These are phyloP conservation scores for Colletotrichum sp. DNA, from an alignment of 2,329 filamentous ascomycete genomes.

Conservation along the genomic window DNA sequence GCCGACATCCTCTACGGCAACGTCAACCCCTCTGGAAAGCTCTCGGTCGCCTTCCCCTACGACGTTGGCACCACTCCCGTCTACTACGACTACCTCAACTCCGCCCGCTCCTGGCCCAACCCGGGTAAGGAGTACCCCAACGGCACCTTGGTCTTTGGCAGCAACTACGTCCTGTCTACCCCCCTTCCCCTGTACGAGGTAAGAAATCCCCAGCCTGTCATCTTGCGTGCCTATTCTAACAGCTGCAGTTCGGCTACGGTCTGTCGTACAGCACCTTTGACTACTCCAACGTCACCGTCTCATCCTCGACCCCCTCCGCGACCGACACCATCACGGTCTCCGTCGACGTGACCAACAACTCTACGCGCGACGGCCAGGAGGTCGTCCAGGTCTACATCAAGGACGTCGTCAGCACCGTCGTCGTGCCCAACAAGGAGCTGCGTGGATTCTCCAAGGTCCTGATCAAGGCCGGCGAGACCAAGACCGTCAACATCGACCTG, in stretches of 20 bases:
- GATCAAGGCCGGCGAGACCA: constrained; percentile 64
- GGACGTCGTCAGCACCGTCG: constrained; percentile 66
- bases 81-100: constrained; percentile 77
- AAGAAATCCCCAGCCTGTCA: background rate
- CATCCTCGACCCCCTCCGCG: constrained; percentile 48
- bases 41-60: constrained; percentile 71
- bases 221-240: background rate
- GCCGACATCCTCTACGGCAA: constrained; percentile 71
- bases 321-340: constrained; percentile 62
- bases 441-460: constrained; percentile 72
- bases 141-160: constrained; percentile 67
- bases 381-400: constrained; percentile 73
- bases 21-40: constrained; percentile 69
- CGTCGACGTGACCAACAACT: constrained; percentile 67
- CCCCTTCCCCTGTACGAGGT: constrained; percentile 63
- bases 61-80: constrained; percentile 71
- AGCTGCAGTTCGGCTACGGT: constrained; percentile 65
- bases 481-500: constrained; percentile 53
- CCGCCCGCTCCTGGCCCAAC: constrained; percentile 58
- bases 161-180: constrained; percentile 67
- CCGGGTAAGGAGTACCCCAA: constrained; percentile 60
- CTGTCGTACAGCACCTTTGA: constrained; percentile 69
- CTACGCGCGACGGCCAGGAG: constrained; percentile 63
- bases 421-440: constrained; percentile 67
- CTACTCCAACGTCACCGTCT: constrained; percentile 60